Conservation (phyloP, 78 protist species). For the Salpingoeca rosetta region DNA sequence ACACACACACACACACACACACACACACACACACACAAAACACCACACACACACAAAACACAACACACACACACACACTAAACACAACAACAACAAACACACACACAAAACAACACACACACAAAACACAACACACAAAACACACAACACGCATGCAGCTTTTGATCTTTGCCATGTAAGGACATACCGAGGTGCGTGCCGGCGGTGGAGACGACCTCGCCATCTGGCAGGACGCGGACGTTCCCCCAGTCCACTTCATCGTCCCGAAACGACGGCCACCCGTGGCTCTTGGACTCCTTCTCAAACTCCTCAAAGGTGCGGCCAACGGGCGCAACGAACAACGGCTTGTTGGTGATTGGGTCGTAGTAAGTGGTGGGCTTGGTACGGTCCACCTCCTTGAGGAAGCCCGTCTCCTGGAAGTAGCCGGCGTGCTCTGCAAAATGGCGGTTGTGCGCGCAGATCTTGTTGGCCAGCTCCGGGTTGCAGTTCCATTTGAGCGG, state of each 20-base stretch:
- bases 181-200: no score
- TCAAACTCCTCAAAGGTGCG: slow-evolving; percentile 4
- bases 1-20: no score
- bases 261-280: slow-evolving; percentile 37
- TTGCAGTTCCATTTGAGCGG: slow-evolving; percentile 3
- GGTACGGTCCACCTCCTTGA: not conserved
- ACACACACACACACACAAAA: no score
- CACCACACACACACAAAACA: no score
- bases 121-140: no score
- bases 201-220: slow-evolving; percentile 46
- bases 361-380: slow-evolving; percentile 11
- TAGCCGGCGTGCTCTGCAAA: slow-evolving; percentile 14
- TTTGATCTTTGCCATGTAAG: no score
- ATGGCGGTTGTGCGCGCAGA: slow-evolving; percentile 32
- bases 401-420: not conserved
- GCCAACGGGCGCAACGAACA: slow-evolving; percentile 27
- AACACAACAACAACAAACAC: no score
- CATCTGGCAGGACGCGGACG: slow-evolving; percentile 13
- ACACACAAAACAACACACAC: no score
- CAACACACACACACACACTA: no score
- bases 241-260: slow-evolving; percentile 31
- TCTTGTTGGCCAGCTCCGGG: slow-evolving; percentile 3
- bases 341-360: slow-evolving; percentile 20
- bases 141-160: no score
- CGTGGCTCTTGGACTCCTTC: slow-evolving; percentile 19